These are phyloP conservation scores for Tremella fuciformis DNA, from an alignment of 768 basidiomycete species.

Conservation along the genomic window DNA sequence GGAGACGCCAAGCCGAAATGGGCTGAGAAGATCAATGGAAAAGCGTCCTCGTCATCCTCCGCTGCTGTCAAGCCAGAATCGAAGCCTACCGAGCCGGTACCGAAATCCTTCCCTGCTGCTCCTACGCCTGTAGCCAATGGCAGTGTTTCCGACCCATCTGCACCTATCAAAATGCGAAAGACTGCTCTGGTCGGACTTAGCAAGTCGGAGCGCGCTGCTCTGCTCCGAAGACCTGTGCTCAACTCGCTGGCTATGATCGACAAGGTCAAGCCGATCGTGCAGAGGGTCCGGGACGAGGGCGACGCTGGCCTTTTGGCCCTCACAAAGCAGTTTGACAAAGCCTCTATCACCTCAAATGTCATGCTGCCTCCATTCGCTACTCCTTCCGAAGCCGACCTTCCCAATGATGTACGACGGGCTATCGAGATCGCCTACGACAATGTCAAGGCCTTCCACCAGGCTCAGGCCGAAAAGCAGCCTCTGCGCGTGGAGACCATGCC, in stretches of 20 bases:
- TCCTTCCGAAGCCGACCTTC: conserved; percentile 55
- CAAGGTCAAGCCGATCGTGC: conserved; percentile 91
- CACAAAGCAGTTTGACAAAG: conserved; percentile 91
- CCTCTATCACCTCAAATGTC: conserved; percentile 65
- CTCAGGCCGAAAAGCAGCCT: conserved; percentile 69
- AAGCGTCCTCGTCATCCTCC: background rate
- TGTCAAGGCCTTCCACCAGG: conserved; percentile 84
- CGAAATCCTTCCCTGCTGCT: conserved; percentile 39
- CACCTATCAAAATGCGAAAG: conserved; percentile 71
- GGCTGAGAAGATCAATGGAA: conserved; percentile 55
- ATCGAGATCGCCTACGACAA: conserved; percentile 90
- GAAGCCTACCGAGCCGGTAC: conserved; percentile 47
- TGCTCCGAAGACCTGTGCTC: conserved; percentile 85
- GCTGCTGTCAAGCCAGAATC: conserved; percentile 28
- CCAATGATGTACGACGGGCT: conserved; percentile 63
- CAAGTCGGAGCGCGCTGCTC: conserved; percentile 60
- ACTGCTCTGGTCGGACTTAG: conserved; percentile 58
- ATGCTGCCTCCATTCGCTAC: conserved; percentile 74
- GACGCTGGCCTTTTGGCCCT: conserved; percentile 82
- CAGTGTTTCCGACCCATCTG: background rate
- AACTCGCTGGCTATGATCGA: conserved; percentile 81
- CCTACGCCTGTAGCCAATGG: background rate
- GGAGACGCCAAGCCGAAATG: conserved; percentile 87
- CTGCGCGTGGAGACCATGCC: conserved; percentile 95
- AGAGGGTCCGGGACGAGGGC: conserved; percentile 75